phyloP scores from a whole-genome alignment of 768 basidiomycete genomes.

The Chlorophyllum brunneum region DNA sequence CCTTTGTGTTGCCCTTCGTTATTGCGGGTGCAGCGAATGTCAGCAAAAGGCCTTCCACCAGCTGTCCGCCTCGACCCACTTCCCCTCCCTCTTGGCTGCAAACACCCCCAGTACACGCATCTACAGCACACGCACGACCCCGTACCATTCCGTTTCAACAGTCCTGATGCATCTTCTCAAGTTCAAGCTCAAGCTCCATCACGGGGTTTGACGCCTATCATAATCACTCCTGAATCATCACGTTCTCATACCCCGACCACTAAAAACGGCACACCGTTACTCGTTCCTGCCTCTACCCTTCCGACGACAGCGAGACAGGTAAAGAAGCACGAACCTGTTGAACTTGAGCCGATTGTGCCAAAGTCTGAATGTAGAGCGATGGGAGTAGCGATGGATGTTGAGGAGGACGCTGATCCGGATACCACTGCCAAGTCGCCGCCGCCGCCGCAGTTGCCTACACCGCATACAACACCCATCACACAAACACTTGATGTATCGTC shows the following conservation, averaged over 20 bases:
- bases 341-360: constrained; percentile 1
- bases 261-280: background rate
- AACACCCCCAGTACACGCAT: background rate
- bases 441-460: background rate
- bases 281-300: background rate
- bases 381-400: background rate
- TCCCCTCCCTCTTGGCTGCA: background rate
- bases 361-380: background rate
- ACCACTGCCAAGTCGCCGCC: too few relatives aligned
- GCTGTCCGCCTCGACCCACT: constrained; percentile 8
- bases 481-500: background rate
- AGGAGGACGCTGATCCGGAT: background rate
- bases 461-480: background rate
- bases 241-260: background rate
- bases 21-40: background rate
- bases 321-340: background rate
- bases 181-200: background rate
- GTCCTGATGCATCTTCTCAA: background rate
- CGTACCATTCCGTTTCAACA: background rate
- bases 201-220: background rate
- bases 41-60: constrained; percentile 5
- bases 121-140: background rate
- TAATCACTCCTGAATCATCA: constrained; percentile 6
- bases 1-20: background rate
- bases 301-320: background rate